Evolutionary conservation across 176 grass and related monocot species (phyloP).

Genomic region (Phyllostachys edulis): DNA sequence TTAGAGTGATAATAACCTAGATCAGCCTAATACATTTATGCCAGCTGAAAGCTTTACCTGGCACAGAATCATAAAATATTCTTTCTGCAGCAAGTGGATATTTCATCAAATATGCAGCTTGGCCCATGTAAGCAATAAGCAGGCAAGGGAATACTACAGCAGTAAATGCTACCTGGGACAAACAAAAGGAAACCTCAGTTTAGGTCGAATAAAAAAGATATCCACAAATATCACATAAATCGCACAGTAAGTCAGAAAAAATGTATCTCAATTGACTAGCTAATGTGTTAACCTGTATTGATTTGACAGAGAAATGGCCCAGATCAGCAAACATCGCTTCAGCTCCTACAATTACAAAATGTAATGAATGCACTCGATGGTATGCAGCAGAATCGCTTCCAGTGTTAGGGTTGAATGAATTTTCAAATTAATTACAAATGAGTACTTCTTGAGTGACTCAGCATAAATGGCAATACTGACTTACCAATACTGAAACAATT

Average conservation of each 20-base stretch:
- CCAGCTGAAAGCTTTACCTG: conserved; percentile 55
- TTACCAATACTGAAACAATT: neutral
- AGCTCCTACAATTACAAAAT: conserved; percentile 69
- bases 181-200: conserved; percentile 15
- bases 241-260: neutral
- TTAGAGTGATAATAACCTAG: conserved; percentile 16
- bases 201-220: neutral
- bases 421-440: neutral
- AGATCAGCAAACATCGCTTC: conserved; percentile 99
- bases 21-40: neutral
- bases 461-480: neutral
- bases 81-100: conserved; percentile 63
- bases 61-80: conserved; percentile 96
- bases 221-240: neutral
- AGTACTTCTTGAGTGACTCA: neutral
- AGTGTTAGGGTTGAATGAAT: neutral
- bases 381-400: neutral
- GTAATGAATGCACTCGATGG: neutral
- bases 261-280: neutral
- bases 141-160: conserved; percentile 87
- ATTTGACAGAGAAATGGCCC: conserved; percentile 98
- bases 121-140: conserved; percentile 96
- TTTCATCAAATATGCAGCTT: conserved; percentile 94
- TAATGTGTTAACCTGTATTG: conserved; percentile 76
- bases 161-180: conserved; percentile 84